Conservation (phyloP, 129 eudicot genomes). For the Pulicaria dysenterica region DNA sequence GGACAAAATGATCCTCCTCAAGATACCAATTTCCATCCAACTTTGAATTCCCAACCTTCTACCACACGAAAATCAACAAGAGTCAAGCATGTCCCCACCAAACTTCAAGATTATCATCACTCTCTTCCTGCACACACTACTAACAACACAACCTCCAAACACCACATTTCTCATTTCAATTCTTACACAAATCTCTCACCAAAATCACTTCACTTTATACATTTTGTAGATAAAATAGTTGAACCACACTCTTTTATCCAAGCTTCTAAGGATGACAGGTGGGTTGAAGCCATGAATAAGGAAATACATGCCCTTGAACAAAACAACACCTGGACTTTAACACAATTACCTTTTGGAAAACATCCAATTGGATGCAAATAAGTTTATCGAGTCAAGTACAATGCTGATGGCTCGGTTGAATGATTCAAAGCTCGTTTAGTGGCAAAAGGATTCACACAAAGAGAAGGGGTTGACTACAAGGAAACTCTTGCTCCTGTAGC, state of each 20-base stretch:
- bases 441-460: neutral
- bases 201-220: neutral
- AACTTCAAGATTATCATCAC: too few relatives aligned
- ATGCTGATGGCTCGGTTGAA: neutral
- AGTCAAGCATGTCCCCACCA: too few relatives aligned
- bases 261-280: too few relatives aligned
- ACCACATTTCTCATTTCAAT: neutral
- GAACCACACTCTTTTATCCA: neutral
- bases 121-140: neutral
- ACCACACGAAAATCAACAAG: too few relatives aligned
- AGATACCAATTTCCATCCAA: too few relatives aligned
- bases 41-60: too few relatives aligned
- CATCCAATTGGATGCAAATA: neutral
- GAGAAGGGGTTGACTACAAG: too few relatives aligned
- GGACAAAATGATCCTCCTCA: too few relatives aligned
- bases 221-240: neutral
- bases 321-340: too few relatives aligned
- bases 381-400: neutral
- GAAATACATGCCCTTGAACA: too few relatives aligned
- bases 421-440: neutral
- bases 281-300: too few relatives aligned
- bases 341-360: neutral
- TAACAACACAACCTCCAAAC: neutral
- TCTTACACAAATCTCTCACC: neutral
- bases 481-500: neutral